Evolutionary conservation across 768 basidiomycete genomes (phyloP).

Genomic region (Leccinum broughii): DNA sequence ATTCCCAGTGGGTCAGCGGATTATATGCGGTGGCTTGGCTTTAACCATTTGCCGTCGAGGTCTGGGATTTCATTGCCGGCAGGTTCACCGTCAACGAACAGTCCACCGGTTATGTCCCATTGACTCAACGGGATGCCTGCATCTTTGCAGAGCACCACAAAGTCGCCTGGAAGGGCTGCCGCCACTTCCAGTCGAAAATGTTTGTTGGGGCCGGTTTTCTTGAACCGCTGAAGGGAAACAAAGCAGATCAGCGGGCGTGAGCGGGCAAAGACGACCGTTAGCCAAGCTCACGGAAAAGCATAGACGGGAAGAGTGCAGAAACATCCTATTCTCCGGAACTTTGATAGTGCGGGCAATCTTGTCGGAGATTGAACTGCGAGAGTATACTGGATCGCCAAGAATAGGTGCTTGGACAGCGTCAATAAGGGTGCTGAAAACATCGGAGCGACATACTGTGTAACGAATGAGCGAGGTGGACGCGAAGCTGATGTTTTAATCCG

Average conservation of each 20-base stretch:
- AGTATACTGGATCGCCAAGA: slow-evolving; percentile 59
- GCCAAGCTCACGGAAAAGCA: slow-evolving; percentile 50
- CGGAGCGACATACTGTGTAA: slow-evolving; percentile 43
- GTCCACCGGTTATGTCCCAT: slow-evolving; percentile 42
- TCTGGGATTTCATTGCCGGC: slow-evolving; percentile 38
- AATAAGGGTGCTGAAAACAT: slow-evolving; percentile 6
- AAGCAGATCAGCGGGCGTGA: slow-evolving; percentile 3
- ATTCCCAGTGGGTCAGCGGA: slow-evolving; percentile 10
- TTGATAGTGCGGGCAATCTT: slow-evolving; percentile 28
- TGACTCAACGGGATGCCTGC: slow-evolving; percentile 43
- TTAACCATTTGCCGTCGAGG: slow-evolving; percentile 40
- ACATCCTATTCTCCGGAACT: slow-evolving; percentile 51
- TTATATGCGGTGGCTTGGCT: slow-evolving; percentile 12
- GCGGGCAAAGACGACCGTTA: neutral
- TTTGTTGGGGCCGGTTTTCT: slow-evolving; percentile 42
- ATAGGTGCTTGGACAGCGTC: slow-evolving; percentile 53
- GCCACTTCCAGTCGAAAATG: slow-evolving; percentile 53
- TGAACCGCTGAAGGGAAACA: slow-evolving; percentile 45
- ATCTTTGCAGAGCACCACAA: slow-evolving; percentile 49
- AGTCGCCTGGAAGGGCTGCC: slow-evolving; percentile 60
- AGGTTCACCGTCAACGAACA: slow-evolving; percentile 46
- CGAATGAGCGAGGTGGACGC: slow-evolving; percentile 58
- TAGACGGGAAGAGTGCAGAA: slow-evolving; percentile 59
- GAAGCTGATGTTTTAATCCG: slow-evolving; percentile 69
- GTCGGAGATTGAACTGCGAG: slow-evolving; percentile 37